Evolutionary conservation across 306 rosid species (phyloP).

Genomic region (Rosa multiflora): DNA sequence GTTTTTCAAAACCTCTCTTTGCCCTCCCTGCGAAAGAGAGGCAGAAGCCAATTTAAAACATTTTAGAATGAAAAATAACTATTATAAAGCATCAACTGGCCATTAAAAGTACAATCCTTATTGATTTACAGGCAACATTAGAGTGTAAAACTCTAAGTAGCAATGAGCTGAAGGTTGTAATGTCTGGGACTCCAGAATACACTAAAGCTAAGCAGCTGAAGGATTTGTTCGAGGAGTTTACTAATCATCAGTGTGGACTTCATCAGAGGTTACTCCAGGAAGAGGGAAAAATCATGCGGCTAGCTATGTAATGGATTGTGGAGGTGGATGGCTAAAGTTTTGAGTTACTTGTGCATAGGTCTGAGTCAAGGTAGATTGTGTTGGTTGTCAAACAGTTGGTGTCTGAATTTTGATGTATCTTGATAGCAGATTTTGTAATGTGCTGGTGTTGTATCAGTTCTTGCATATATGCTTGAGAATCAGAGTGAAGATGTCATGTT

Average conservation of each 20-base stretch:
- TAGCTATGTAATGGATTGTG: not conserved
- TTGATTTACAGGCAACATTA: not conserved
- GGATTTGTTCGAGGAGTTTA: not conserved
- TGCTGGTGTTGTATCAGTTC: not conserved
- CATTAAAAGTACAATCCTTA: not conserved
- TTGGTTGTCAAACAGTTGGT: not conserved
- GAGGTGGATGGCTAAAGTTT: not conserved
- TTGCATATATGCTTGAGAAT: not conserved
- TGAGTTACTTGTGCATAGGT: not conserved
- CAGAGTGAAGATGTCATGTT: not conserved
- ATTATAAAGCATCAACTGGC: not conserved
- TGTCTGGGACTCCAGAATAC: not conserved
- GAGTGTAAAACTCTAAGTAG: not conserved
- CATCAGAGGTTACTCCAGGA: not conserved
- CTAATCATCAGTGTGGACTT: conserved; percentile 2
- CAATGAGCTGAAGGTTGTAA: not conserved
- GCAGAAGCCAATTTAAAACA: not conserved
- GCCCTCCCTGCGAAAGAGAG: not conserved
- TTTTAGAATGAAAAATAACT: not conserved
- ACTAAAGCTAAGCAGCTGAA: not conserved
- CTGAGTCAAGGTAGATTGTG: not conserved
- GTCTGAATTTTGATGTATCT: not conserved
- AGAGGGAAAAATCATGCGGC: not conserved
- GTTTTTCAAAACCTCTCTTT: not conserved
- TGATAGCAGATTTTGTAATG: not conserved